Evolutionary conservation across 805 yeast species (phyloP), one percentile per base, ranked within the genome.

Genomic region (Kuraishia molischiana): DNA sequence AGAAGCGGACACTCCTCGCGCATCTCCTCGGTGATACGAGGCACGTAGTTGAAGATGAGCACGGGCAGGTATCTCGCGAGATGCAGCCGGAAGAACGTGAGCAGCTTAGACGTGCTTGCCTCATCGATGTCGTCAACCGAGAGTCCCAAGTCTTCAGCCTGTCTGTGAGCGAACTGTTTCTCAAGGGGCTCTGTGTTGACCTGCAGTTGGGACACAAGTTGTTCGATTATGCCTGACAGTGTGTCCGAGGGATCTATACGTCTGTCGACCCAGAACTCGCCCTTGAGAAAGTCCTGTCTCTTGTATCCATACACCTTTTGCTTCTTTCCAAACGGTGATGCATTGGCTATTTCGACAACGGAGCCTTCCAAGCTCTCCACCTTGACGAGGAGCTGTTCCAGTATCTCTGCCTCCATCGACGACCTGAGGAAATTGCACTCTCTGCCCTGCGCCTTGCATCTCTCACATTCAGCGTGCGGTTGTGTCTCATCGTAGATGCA

Each of bases 401-500:
- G 11, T 8, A 22, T 22, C 11, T 22, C 26, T 8, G 26, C 8
- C 11, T 22, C 26, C 26, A 22, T 8, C 26, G 26, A 8, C 11
- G 26, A 22, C 11, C 26, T 22, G 10, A 22, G 8, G 26, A 22
- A 22, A 11, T 22, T 22, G 26, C 26, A 22, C 26, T 22, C 26
- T 22, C 11, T 8, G 26, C 26, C 26, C 8, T 8, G 8, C 10
- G 26, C 26, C 26, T 8, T 8, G 11, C 26, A 22, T 22, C 26
- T 22, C 26, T 22, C 26, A 22, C 26, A 22, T 22, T 22, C 26
- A 8, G 11, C 26, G 11, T 8, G 26, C 11, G 26, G 11, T 11
- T 22, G 8, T 8, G 26, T 8, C 10, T 68, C 67, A 24, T 67
- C 69, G 47, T 62, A 73, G 3, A 65, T 61, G 51, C 79, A 73